These are phyloP conservation scores for Entomophthora muscae DNA, from an alignment of 371 early-diverging fungal species.

Conservation along the genomic window DNA sequence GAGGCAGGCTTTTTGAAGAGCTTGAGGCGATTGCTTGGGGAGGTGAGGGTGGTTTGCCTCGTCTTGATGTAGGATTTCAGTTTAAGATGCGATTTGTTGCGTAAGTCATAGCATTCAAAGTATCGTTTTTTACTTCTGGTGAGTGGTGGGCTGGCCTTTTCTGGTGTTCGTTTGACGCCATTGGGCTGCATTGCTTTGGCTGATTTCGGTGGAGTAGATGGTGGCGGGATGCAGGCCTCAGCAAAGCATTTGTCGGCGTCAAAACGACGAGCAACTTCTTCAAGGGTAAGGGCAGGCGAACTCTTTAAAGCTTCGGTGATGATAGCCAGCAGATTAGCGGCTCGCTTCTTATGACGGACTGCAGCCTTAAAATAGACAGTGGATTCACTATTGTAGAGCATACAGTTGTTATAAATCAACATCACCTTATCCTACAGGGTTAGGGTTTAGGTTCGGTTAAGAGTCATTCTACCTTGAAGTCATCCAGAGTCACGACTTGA, in stretches of 20 bases:
- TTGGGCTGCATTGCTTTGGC: too few species aligned
- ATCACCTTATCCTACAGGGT: conserved; percentile 27
- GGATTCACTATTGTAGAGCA: conserved; percentile 52
- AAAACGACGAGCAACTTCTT: neutral
- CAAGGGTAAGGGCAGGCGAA: neutral
- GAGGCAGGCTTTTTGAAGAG: neutral
- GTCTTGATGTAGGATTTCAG: neutral
- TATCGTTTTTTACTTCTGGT: neutral
- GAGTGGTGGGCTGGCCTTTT: neutral
- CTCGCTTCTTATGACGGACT: conserved; percentile 19
- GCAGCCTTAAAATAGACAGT: conserved; percentile 58
- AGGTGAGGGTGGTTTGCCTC: neutral
- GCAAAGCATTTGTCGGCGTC: neutral
- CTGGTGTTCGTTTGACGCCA: neutral
- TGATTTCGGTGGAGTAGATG: too few species aligned
- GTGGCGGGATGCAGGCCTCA: too few species aligned
- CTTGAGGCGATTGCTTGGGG: neutral
- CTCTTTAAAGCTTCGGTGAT: neutral
- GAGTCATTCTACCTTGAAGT: neutral
- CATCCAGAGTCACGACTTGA: conserved; percentile 13
- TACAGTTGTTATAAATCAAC: conserved; percentile 58
- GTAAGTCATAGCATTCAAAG: neutral
- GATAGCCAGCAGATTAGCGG: conserved; percentile 1
- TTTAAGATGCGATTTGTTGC: neutral
- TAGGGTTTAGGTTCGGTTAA: conserved; percentile 4